A percentile compares a stretch with the other conserved stretches of the same genome.
Evolutionary conservation across 164 flowering plant genomes (phyloP).

Genomic region (Kalanchoe fedtschenkoi): DNA sequence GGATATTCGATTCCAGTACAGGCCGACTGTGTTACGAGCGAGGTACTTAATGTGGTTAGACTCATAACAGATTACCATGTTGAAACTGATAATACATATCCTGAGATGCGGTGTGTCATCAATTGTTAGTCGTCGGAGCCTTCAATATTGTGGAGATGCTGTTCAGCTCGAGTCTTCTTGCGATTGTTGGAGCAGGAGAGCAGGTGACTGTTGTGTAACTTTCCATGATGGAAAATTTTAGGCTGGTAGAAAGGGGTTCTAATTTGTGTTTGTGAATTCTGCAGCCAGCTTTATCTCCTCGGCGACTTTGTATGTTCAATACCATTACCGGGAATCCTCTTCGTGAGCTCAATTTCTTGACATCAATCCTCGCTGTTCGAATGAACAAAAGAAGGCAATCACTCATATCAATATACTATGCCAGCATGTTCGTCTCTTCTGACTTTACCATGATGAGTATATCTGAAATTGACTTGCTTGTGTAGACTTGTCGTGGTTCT

Average conservation of each 20-base stretch:
- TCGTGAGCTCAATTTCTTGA: constrained; percentile 69
- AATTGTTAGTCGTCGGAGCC: constrained; percentile 56
- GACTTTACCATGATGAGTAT: background rate
- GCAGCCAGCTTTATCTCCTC: constrained; percentile 85
- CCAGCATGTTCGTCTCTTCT: background rate
- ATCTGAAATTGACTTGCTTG: background rate
- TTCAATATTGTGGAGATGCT: constrained; percentile 81
- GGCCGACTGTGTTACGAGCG: constrained; percentile 70
- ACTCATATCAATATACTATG: background rate
- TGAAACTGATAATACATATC: background rate
- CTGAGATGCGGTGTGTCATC: constrained; percentile 5
- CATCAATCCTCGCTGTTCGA: constrained; percentile 79
- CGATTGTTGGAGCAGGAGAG: constrained; percentile 94
- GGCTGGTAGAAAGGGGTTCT: background rate
- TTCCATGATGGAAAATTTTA: background rate
- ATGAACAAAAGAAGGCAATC: constrained; percentile 61
- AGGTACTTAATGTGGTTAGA: constrained; percentile 23
- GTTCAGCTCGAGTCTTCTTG: constrained; percentile 72
- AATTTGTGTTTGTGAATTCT: background rate
- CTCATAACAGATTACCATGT: background rate
- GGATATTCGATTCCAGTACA: constrained; percentile 53
- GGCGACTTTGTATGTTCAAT: constrained; percentile 80
- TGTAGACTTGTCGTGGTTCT: constrained; percentile 82
- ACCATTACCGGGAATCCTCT: constrained; percentile 56
- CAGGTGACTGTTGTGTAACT: constrained; percentile 38